Conservation (phyloP, 2,329 filamentous ascomycete genomes). For the Tolypocladium album region DNA sequence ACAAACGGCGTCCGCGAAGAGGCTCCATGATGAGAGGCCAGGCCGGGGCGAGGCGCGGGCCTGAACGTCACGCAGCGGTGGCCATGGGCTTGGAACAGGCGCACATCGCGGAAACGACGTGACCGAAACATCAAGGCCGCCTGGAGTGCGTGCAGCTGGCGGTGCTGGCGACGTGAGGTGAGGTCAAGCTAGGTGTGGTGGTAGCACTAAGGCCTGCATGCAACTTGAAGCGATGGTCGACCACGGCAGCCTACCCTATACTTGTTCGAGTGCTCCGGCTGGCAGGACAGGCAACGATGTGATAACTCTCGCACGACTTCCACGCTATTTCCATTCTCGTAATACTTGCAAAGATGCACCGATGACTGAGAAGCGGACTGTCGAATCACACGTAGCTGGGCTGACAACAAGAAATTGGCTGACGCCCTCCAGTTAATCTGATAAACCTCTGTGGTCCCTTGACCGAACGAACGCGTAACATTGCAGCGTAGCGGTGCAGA, state of each 20-base stretch:
- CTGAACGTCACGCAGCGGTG: not conserved
- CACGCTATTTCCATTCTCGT: not conserved
- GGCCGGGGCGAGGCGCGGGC: not conserved
- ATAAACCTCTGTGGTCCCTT: too few species aligned
- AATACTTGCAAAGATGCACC: not conserved
- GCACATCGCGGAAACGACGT: constrained; percentile 1
- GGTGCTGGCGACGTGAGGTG: not conserved
- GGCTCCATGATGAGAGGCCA: not conserved
- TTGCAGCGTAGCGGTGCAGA: not conserved
- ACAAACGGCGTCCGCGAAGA: constrained; percentile 8
- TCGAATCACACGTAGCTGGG: not conserved
- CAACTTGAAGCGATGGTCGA: not conserved
- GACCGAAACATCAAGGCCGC: constrained; percentile 9
- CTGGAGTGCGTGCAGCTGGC: not conserved
- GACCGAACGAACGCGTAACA: too few species aligned
- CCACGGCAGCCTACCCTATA: not conserved
- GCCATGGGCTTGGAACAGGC: constrained; percentile 1
- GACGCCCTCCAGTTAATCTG: too few species aligned
- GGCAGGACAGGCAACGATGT: not conserved
- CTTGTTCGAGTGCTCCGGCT: not conserved
- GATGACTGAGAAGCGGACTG: not conserved
- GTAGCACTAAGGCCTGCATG: too few species aligned
- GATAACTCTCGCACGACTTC: not conserved
- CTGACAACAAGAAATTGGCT: not conserved
- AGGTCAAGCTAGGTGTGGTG: not conserved